These are phyloP conservation scores for Avena atlantica DNA, from an alignment of 176 grass and related monocot species.

Conservation along the genomic window DNA sequence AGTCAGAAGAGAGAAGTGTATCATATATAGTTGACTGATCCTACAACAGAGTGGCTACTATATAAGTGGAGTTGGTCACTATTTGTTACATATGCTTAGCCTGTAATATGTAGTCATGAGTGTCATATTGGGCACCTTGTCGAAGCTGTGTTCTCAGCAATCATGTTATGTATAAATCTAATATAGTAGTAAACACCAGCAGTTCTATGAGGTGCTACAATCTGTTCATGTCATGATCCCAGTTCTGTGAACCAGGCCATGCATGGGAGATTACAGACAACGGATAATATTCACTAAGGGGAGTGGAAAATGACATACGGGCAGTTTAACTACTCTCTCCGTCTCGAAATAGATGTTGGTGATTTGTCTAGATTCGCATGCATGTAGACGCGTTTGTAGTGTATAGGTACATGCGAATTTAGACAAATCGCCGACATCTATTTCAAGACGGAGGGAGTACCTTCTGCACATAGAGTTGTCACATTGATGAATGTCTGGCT, in stretches of 20 bases:
- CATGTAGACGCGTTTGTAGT: too few relatives aligned
- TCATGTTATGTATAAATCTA: not conserved
- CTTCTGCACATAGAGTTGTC: not conserved
- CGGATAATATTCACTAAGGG: not conserved
- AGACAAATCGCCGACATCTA: too few relatives aligned
- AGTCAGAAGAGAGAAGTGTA: not conserved
- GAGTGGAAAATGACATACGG: not conserved
- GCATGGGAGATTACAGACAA: not conserved
- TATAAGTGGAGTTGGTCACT: too few relatives aligned
- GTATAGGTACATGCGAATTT: too few relatives aligned
- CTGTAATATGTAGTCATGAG: not conserved
- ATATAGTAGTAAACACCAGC: not conserved
- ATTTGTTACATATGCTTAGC: not conserved
- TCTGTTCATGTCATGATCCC: constrained; percentile 13
- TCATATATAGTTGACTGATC: not conserved
- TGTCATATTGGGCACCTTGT: constrained; percentile 7
- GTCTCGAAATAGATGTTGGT: too few relatives aligned
- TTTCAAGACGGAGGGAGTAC: too few relatives aligned
- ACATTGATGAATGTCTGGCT: not conserved
- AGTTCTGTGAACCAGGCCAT: not conserved
- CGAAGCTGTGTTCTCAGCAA: constrained; percentile 8
- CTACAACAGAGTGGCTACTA: constrained; percentile 6
- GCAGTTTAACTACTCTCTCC: not conserved
- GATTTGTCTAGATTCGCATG: too few relatives aligned
- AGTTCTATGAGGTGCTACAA: constrained; percentile 21